phyloP scores from a whole-genome alignment of 176 grass and related monocot genomes.

The Musa troglodytarum region DNA sequence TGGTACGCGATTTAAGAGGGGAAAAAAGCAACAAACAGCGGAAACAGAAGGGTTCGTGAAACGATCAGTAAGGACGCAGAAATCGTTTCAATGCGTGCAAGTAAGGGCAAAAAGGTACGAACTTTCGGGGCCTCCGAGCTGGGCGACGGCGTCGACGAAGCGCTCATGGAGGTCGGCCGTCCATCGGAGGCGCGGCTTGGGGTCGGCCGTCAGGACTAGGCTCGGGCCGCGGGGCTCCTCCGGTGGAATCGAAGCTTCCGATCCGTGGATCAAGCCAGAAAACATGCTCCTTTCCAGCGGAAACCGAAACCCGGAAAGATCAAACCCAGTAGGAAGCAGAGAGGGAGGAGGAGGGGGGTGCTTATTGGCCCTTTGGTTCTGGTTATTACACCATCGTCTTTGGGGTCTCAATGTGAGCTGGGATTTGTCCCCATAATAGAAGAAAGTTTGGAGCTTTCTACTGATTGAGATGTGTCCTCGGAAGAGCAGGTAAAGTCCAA shows the following conservation, averaged over 20 bases:
- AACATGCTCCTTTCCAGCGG: neutral
- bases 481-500: neutral
- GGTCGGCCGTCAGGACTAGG: slow-evolving; percentile 89
- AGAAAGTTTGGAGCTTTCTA: neutral
- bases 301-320: neutral
- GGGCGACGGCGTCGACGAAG: slow-evolving; percentile 94
- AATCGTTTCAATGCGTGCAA: neutral
- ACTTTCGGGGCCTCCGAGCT: slow-evolving; percentile 98
- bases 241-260: slow-evolving; percentile 2
- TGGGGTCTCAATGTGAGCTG: neutral
- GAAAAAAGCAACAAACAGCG: neutral
- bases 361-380: neutral
- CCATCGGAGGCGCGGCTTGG: slow-evolving; percentile 88
- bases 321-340: neutral
- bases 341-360: neutral
- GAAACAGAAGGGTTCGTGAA: neutral
- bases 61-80: neutral
- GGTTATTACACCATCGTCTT: neutral
- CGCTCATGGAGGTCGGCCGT: slow-evolving; percentile 95
- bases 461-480: neutral
- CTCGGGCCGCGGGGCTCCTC: slow-evolving; percentile 40
- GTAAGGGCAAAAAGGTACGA: slow-evolving; percentile 10
- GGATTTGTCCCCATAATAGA: slow-evolving; percentile 2
- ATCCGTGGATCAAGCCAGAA: slow-evolving; percentile 3
- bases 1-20: neutral